Evolutionary conservation across 768 basidiomycete genomes (phyloP), one percentile per base, ranked within the genome.

Genomic region (Trametes punicea): DNA sequence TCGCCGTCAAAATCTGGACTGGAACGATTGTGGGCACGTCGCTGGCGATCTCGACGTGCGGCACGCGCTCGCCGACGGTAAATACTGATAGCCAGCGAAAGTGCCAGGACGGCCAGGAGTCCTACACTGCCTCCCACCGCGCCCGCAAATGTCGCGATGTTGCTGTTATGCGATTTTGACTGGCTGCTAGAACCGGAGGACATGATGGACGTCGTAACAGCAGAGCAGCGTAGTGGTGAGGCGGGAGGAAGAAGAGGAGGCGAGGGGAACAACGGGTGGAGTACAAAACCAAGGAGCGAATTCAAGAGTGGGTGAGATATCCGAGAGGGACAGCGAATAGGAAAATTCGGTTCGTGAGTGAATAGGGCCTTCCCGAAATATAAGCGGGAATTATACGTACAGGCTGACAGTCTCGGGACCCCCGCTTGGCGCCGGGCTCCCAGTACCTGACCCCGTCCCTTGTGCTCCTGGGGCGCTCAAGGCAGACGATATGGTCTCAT

Each of bases 101-200:
- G 62, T 7, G 79, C 72, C 49, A 82, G 67, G 33, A 78, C 61
- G 10, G 71, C 72, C 10, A 83, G 74, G 20, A 81, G 75, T 27
- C 81, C 82, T 16, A 81, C 73, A 27, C 72, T 75, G 26, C 78
- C 78, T 0, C 78, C 80, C 21, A 83, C 72, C 1, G 77, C 80
- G n/a, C 75, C 79, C 1, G 72, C 81, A 63, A 85, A 83, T 6
- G 81, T 81, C 15, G 73, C 75, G 46, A 68, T 60, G 46, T 67
- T 68, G n/a, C n/a, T n/a, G 53, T 69, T 64, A 44, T 25, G 42
- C 29, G 60, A 49, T 59, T 69, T 67, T 26, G 48, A 25, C 13
- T 45, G 46, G 27, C 46, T 40, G 3, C 53, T 54, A 23, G 60
- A 48, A 21, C 62, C 63, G 60, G 64, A 45, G 34, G 48, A 39